These are phyloP conservation scores for Hyaloperonospora brassicae DNA, from an alignment of 352 stramenopile genomes.

Conservation along the genomic window DNA sequence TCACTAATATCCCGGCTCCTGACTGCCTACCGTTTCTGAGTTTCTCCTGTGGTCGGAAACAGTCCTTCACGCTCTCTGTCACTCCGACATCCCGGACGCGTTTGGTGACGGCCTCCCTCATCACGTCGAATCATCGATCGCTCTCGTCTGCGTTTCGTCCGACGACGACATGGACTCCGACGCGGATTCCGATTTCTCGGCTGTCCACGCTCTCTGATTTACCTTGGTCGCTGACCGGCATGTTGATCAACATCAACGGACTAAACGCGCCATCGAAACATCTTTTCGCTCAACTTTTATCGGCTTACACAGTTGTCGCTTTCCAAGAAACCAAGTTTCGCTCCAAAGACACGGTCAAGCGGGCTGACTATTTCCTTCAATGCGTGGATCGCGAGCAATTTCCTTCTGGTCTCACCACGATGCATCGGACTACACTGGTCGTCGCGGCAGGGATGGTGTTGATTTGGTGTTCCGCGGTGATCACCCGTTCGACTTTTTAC, in stretches of 20 bases:
- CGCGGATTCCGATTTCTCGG: no score
- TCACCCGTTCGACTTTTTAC: not conserved
- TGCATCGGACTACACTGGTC: no score
- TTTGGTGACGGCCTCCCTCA: no score
- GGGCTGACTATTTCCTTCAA: not conserved
- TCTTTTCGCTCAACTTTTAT: not conserved
- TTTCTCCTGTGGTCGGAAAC: no score
- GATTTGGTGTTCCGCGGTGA: not conserved
- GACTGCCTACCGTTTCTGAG: not conserved
- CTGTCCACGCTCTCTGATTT: no score
- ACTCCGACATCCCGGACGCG: no score
- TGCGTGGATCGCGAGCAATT: not conserved
- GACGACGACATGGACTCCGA: no score
- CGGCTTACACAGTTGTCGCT: not conserved
- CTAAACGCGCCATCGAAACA: not conserved
- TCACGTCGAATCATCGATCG: no score
- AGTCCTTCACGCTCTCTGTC: no score
- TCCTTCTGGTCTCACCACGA: not conserved
- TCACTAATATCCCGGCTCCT: not conserved
- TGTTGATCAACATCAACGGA: not conserved
- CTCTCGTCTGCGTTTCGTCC: no score
- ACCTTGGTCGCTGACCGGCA: not conserved
- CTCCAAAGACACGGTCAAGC: not conserved
- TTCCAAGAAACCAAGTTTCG: not conserved
- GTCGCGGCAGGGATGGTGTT: not conserved